Conservation (phyloP, 148 eudicot genomes). For the Chenopodium quinoa region DNA sequence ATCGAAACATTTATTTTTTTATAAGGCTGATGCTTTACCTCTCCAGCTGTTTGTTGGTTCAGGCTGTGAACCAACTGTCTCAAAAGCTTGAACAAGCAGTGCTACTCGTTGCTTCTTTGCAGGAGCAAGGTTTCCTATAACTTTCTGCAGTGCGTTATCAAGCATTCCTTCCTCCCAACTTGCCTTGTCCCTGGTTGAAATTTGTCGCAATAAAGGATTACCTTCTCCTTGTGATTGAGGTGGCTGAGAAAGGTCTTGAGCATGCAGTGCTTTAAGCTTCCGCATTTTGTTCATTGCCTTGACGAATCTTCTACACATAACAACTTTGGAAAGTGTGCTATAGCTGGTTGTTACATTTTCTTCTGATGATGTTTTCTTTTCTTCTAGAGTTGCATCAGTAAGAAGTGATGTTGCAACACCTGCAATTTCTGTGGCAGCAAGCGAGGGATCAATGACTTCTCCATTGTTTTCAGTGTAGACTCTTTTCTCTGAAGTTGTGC, state of each 20-base stretch:
- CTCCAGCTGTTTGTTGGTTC: constrained; percentile 30
- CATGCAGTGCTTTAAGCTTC: constrained; percentile 32
- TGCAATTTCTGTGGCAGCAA: constrained; percentile 14
- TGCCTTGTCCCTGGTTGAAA: constrained; percentile 42
- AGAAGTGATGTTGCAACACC: constrained; percentile 16
- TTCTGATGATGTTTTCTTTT: constrained; percentile 16
- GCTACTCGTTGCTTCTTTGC: constrained; percentile 75
- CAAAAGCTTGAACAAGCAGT: constrained; percentile 81
- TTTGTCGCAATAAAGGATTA: constrained; percentile 41
- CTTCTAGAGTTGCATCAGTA: constrained; percentile 15
- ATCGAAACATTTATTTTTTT: neutral
- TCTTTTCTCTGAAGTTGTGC: constrained; percentile 37
- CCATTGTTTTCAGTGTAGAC: constrained; percentile 16
- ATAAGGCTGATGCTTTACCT: constrained; percentile 19
- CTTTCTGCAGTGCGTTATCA: constrained; percentile 79
- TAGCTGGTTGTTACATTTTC: constrained; percentile 38
- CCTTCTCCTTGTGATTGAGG: constrained; percentile 35
- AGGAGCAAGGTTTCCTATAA: constrained; percentile 49
- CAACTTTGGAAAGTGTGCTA: constrained; percentile 57
- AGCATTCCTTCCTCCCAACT: constrained; percentile 87
- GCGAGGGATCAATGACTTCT: constrained; percentile 14
- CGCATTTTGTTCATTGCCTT: constrained; percentile 69
- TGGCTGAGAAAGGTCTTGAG: constrained; percentile 19
- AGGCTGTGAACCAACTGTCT: constrained; percentile 63
- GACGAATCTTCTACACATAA: constrained; percentile 65